Evolutionary conservation across 352 stramenopile species (phyloP).

Genomic region (Phytophthora lateralis): DNA sequence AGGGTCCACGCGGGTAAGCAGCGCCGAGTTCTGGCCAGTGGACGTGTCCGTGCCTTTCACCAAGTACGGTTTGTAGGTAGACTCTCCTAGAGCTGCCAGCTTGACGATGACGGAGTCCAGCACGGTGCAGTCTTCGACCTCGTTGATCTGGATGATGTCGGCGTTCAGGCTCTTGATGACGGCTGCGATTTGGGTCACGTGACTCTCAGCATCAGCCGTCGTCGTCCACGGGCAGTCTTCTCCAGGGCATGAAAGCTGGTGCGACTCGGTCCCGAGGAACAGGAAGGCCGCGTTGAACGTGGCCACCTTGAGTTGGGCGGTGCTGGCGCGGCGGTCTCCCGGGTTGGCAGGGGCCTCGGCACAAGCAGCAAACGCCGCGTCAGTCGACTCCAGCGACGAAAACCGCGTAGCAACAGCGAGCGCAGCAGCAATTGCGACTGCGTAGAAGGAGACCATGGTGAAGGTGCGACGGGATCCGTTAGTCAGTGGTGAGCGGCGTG

Average conservation of each 20-base stretch:
- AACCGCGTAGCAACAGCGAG: conserved; percentile 21
- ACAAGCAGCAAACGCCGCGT: conserved; percentile 50
- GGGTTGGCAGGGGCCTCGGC: conserved; percentile 44
- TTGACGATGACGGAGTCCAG: conserved; percentile 58
- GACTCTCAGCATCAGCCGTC: conserved; percentile 38
- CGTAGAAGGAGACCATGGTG: conserved; percentile 44
- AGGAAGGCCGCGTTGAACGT: conserved; percentile 74
- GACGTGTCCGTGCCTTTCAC: conserved; percentile 60
- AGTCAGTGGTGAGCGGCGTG: conserved; percentile 5
- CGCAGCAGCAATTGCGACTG: conserved; percentile 19
- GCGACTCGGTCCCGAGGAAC: conserved; percentile 51
- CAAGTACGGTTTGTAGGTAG: conserved; percentile 69
- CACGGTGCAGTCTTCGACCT: conserved; percentile 65
- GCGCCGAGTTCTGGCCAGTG: conserved; percentile 69
- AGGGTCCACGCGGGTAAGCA: conserved; percentile 71
- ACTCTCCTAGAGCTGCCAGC: conserved; percentile 50
- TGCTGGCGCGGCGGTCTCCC: conserved; percentile 50
- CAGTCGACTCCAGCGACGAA: conserved; percentile 18
- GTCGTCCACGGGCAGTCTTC: conserved; percentile 61
- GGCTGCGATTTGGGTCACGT: conserved; percentile 59
- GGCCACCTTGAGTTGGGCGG: conserved; percentile 61
- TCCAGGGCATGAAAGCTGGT: conserved; percentile 49
- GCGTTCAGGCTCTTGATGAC: conserved; percentile 55
- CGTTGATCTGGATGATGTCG: conserved; percentile 73
- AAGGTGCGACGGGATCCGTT: conserved; percentile 9